Conservation (phyloP, 116 monocot genomes). For the Posidonia oceanica region DNA sequence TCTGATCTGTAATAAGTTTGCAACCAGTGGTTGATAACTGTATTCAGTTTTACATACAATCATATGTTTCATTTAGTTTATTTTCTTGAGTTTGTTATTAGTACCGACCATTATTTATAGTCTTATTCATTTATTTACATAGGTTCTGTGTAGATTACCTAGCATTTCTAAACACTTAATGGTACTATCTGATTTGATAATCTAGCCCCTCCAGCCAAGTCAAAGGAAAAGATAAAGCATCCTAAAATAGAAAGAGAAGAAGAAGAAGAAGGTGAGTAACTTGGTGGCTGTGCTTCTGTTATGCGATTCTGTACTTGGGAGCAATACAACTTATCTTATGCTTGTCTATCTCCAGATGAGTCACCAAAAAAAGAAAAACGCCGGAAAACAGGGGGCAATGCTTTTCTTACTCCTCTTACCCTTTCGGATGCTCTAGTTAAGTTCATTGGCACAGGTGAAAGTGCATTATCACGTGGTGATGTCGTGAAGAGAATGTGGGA, state of each 20-base stretch:
- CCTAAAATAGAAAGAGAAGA: conserved; percentile 37
- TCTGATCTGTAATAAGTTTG: too few relatives aligned
- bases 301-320: neutral
- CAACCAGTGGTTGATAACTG: too few relatives aligned
- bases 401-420: conserved; percentile 58
- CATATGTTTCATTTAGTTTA: neutral
- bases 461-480: conserved; percentile 48
- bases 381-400: conserved; percentile 32
- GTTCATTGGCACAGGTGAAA: conserved; percentile 93
- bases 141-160: neutral
- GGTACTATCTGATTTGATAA: conserved; percentile 6
- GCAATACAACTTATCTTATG: neutral
- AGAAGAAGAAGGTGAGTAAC: conserved; percentile 14
- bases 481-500: conserved; percentile 89
- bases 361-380: conserved; percentile 34
- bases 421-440: conserved; percentile 86
- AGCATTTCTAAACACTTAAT: neutral
- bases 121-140: neutral
- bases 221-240: conserved; percentile 43
- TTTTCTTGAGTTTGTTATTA: neutral
- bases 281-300: neutral
- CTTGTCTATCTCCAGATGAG: conserved; percentile 17
- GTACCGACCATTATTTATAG: neutral
- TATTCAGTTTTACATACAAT: too few relatives aligned
- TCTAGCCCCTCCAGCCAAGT: conserved; percentile 23